Conservation (phyloP, 768 basidiomycete species). For the Serendipita indica region DNA sequence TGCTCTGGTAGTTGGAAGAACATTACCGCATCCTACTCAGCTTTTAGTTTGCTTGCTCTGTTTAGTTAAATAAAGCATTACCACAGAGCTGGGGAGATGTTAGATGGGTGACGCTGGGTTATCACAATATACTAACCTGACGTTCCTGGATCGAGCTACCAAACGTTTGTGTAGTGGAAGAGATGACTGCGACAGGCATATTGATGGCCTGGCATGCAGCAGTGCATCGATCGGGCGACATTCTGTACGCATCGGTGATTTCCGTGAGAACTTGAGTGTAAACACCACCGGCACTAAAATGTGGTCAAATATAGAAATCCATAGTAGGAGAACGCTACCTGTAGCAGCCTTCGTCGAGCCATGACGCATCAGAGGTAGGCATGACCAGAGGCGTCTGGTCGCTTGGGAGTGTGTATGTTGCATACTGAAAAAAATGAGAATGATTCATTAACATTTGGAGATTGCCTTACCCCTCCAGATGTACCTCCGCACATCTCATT, state of each 20-base stretch:
- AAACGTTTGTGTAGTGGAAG: neutral
- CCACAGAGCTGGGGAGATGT: neutral
- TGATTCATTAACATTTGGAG: no score
- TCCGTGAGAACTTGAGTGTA: no score
- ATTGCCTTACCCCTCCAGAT: no score
- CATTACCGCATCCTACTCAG: neutral
- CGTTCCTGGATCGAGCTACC: neutral
- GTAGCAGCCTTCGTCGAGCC: no score
- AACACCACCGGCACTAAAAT: no score
- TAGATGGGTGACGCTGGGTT: neutral
- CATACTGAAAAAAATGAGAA: no score
- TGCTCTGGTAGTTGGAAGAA: neutral
- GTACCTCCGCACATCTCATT: no score
- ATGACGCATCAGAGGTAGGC: no score
- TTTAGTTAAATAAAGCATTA: neutral
- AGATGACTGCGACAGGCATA: neutral
- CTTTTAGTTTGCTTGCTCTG: neutral
- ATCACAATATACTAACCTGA: neutral
- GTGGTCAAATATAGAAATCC: no score
- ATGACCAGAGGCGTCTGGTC: no score
- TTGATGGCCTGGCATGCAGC: neutral
- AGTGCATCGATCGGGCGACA: neutral
- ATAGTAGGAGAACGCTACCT: no score
- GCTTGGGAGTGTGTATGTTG: no score
- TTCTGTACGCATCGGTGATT: neutral